Percentiles rank a stretch among this genome's conserved stretches.
Conservation (phyloP, 2,329 filamentous ascomycete genomes). For the Penicillium crustosum region DNA sequence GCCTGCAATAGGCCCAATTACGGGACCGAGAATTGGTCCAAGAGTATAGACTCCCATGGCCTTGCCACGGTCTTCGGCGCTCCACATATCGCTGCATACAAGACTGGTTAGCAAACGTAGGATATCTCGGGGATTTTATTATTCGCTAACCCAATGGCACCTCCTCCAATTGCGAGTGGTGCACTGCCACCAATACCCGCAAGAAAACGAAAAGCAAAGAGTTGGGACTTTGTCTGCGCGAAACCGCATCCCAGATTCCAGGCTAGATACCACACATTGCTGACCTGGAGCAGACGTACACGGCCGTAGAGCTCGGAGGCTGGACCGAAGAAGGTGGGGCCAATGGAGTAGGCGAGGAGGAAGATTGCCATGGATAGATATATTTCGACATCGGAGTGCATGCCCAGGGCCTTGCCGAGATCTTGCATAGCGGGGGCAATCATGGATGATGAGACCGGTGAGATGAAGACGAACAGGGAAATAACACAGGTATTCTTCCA, state of each 20-base stretch:
- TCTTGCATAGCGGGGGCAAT: slow-evolving; percentile 48
- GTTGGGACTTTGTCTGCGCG: slow-evolving; percentile 49
- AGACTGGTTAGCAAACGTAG: slow-evolving; percentile 22
- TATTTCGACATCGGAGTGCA: slow-evolving; percentile 42
- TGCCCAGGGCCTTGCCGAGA: slow-evolving; percentile 53
- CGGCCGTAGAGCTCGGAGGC: slow-evolving; percentile 55
- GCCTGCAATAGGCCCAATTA: slow-evolving; percentile 62
- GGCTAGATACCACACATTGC: slow-evolving; percentile 52
- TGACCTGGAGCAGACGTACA: slow-evolving; percentile 49
- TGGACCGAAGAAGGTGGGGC: slow-evolving; percentile 49
- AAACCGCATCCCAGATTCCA: slow-evolving; percentile 60
- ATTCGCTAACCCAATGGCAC: neutral
- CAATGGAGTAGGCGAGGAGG: slow-evolving; percentile 52
- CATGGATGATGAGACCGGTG: slow-evolving; percentile 61
- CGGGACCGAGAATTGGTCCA: slow-evolving; percentile 61
- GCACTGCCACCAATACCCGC: slow-evolving; percentile 10
- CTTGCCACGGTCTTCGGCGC: slow-evolving; percentile 57
- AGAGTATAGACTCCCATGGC: slow-evolving; percentile 61
- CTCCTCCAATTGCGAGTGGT: neutral
- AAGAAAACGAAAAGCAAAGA: slow-evolving; percentile 57
- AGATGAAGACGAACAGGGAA: slow-evolving; percentile 1
- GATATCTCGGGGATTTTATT: no score
- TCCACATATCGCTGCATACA: slow-evolving; percentile 7
- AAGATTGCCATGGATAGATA: slow-evolving; percentile 44
- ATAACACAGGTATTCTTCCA: slow-evolving; percentile 4